phyloP scores from a whole-genome alignment of 2,329 filamentous ascomycete species.

The Massarina eburnea region DNA sequence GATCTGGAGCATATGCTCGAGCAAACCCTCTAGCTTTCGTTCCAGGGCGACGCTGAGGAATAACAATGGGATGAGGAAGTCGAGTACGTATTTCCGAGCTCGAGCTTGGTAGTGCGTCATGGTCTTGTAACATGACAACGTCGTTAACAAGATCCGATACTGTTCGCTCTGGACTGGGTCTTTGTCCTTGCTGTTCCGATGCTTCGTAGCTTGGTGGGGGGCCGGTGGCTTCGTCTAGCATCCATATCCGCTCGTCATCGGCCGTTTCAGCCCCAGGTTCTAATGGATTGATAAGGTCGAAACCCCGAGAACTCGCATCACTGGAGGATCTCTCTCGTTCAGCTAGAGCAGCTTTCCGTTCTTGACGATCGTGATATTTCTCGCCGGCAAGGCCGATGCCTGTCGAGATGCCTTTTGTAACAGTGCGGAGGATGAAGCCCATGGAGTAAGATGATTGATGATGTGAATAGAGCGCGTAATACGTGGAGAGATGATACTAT shows the following conservation, averaged over 20 bases:
- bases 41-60: conserved; percentile 56
- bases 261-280: conserved; percentile 5
- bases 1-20: conserved; percentile 55
- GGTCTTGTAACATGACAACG: background rate
- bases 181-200: conserved; percentile 1
- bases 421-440: background rate
- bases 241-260: conserved; percentile 15
- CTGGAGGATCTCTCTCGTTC: conserved; percentile 2
- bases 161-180: conserved; percentile 1
- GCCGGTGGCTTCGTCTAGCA: conserved; percentile 14
- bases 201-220: conserved; percentile 9
- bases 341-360: conserved; percentile 13
- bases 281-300: background rate
- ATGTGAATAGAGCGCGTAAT: too few relatives aligned
- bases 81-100: background rate
- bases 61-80: conserved; percentile 47
- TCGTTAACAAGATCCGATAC: conserved; percentile 12
- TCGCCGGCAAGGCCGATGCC: conserved; percentile 16
- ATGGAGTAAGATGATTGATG: too few relatives aligned
- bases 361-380: conserved; percentile 18
- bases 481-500: too few relatives aligned
- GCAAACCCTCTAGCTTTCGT: conserved; percentile 54
- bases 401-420: conserved; percentile 11
- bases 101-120: background rate
- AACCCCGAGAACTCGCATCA: background rate